Conservation (phyloP, 2,329 filamentous ascomycete genomes). For the Penicillium glabrum region DNA sequence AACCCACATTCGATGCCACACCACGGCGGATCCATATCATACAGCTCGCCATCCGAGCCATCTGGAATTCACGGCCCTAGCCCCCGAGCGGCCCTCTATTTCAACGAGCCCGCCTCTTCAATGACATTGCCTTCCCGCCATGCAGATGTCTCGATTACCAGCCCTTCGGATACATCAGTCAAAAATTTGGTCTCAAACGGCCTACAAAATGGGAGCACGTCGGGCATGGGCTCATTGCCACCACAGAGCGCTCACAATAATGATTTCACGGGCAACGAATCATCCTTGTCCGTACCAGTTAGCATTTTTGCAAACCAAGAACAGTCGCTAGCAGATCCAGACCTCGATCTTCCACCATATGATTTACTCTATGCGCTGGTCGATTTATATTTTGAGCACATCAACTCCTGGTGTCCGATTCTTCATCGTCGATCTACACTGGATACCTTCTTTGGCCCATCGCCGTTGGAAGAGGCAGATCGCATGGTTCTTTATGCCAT, state of each 20-base stretch:
- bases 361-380: conserved; percentile 71
- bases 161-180: conserved; percentile 35
- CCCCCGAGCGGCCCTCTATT: conserved; percentile 60
- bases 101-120: conserved; percentile 57
- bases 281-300: conserved; percentile 59
- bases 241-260: conserved; percentile 19
- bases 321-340: conserved; percentile 49
- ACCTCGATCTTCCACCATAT: conserved; percentile 72
- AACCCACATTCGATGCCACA: conserved; percentile 31
- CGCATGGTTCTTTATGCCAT: conserved; percentile 83
- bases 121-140: conserved; percentile 50
- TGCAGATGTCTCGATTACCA: conserved; percentile 43
- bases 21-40: conserved; percentile 28
- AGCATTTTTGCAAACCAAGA: conserved; percentile 53
- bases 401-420: conserved; percentile 85
- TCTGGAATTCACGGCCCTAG: conserved; percentile 55
- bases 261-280: conserved; percentile 47
- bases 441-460: conserved; percentile 76
- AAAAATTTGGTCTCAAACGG: conserved; percentile 26
- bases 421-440: conserved; percentile 81
- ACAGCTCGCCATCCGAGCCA: conserved; percentile 51
- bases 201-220: conserved; percentile 21
- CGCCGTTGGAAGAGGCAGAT: conserved; percentile 75
- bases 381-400: conserved; percentile 75
- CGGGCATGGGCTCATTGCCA: conserved; percentile 22